Evolutionary conservation across 208 protist genomes (phyloP), one percentile per base, ranked within the genome.

Genomic region (Leishmania gerbilli): DNA sequence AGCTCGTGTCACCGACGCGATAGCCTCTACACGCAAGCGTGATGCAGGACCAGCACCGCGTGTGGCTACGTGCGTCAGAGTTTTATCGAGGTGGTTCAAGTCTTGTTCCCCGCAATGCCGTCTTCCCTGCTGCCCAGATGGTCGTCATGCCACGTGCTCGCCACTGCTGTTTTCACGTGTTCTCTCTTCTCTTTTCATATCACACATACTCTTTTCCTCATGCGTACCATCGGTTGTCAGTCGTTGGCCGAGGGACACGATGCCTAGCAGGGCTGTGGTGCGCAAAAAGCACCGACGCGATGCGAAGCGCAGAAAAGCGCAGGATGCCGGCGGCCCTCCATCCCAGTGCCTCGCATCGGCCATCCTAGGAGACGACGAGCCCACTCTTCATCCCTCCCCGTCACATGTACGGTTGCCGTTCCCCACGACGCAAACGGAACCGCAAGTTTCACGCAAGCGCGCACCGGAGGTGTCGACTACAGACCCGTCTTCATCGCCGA

Each of bases 281-380:
- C 88, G 91, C 34, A 97, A 96, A 80, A 97, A 96, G 84, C 87
- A 91, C 15, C 84, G 92, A 15, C 90, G 92, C 51, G 92, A 97
- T 75, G 82, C 91, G 27, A 95, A 93, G 74, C 85, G 89, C 47
- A 74, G 72, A 21, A 95, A 94, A 74, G 27, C 79, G 37, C 74
- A 45, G 37, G 75, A 82, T 34, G 76, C 67, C 8, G 71, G 40
- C 15, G 53, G 62, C 17, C 49, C 31, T n/a, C 11, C 60, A 15
- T 37, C 64, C 31, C 49, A 79, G 13, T 11, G 55, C 75, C 45
- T 27, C 1, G 37, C 71, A 34, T 75, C 77, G 5, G 65, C 64
- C 15, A 64, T 60, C 78, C 74, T 55, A 40, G 62, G 34, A 19
- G 13, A n/a, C 1, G 27, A 37, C 6, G 69, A n/a, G 45, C 1